These are phyloP conservation scores for Collybiopsis confluens DNA, from an alignment of 768 basidiomycete species.

Conservation along the genomic window DNA sequence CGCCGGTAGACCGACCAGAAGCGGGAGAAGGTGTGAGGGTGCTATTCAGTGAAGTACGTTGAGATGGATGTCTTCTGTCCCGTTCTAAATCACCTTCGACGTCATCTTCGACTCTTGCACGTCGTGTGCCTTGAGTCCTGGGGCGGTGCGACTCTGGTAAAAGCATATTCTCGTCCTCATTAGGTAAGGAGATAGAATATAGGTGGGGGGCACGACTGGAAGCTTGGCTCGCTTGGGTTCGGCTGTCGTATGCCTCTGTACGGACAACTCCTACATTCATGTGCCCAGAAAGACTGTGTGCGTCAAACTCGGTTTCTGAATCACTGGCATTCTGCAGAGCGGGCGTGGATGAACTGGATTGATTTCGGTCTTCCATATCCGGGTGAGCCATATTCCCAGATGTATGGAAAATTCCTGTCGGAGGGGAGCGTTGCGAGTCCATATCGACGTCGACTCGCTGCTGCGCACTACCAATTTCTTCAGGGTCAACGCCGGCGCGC, in stretches of 20 bases:
- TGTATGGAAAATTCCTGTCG: background rate
- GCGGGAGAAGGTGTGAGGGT: constrained; percentile 19
- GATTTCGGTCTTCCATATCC: background rate
- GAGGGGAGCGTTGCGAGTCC: background rate
- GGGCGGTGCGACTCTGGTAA: constrained; percentile 19
- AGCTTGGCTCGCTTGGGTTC: background rate
- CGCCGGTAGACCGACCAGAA: constrained; percentile 3
- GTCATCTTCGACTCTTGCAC: constrained; percentile 59
- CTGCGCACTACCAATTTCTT: background rate
- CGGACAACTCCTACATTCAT: background rate
- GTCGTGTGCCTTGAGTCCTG: constrained; percentile 27
- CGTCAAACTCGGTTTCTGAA: background rate
- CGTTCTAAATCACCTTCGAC: constrained; percentile 46
- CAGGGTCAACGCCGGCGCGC: background rate
- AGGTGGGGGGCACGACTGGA: too few relatives aligned
- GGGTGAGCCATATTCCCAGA: background rate
- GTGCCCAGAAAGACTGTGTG: background rate
- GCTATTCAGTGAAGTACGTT: constrained; percentile 33
- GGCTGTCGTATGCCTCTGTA: background rate
- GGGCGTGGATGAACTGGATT: background rate
- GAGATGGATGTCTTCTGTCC: constrained; percentile 61
- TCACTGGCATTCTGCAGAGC: constrained; percentile 2
- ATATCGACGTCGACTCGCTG: background rate
- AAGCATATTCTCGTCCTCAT: constrained; percentile 26
- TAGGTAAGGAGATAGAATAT: constrained; percentile 9